phyloP scores from a whole-genome alignment of 495 filamentous ascomycete genomes.

The Cladorrhinum samala region DNA sequence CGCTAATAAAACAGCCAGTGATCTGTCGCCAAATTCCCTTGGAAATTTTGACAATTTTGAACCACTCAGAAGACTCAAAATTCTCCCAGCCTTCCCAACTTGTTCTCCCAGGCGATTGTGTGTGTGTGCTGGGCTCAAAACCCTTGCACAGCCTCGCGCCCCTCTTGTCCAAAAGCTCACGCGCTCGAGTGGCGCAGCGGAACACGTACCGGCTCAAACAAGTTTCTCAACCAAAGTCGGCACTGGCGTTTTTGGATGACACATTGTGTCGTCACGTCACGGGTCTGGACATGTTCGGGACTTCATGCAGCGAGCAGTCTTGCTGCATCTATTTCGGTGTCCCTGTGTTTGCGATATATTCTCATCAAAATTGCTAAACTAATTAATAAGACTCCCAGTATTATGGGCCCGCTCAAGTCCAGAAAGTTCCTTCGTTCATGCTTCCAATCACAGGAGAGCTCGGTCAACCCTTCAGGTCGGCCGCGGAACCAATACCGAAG shows the following conservation, averaged over 20 bases:
- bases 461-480: slow-evolving; percentile 3
- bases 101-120: slow-evolving; percentile 18
- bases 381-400: slow-evolving; percentile 29
- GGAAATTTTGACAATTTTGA: slow-evolving; percentile 5
- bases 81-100: slow-evolving; percentile 4
- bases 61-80: slow-evolving; percentile 15
- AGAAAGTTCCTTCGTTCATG: slow-evolving; percentile 4
- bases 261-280: slow-evolving; percentile 28
- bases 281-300: slow-evolving; percentile 23
- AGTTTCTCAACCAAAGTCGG: slow-evolving; percentile 7
- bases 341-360: slow-evolving; percentile 23
- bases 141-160: neutral
- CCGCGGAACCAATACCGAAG: neutral
- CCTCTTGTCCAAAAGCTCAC: neutral
- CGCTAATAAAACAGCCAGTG: slow-evolving; percentile 16
- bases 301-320: slow-evolving; percentile 19
- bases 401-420: slow-evolving; percentile 10
- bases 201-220: neutral
- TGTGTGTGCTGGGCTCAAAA: slow-evolving; percentile 1
- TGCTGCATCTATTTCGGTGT: slow-evolving; percentile 8
- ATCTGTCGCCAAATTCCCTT: slow-evolving; percentile 5
- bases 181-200: slow-evolving; percentile 3
- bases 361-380: slow-evolving; percentile 5
- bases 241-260: slow-evolving; percentile 23
- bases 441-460: slow-evolving; percentile 1